These are phyloP conservation scores for Barbatosphaeria neglecta DNA, from an alignment of 495 filamentous ascomycete genomes.

Conservation along the genomic window DNA sequence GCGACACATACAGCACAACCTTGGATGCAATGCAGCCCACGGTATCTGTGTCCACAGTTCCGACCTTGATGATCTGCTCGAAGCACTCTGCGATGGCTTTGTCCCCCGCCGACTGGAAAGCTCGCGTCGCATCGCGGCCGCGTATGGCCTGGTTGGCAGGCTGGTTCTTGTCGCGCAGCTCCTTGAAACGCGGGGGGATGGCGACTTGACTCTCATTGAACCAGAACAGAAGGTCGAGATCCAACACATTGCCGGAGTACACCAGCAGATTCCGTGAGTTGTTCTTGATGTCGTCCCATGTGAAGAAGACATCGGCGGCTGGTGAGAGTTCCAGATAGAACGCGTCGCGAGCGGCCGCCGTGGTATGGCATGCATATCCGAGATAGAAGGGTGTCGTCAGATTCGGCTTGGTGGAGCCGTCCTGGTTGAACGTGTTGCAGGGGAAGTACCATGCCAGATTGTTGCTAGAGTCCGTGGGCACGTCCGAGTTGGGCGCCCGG, in stretches of 20 bases:
- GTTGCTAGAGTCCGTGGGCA: constrained; percentile 61
- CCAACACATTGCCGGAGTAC: constrained; percentile 87
- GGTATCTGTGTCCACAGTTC: constrained; percentile 88
- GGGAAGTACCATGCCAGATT: constrained; percentile 97
- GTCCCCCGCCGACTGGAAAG: constrained; percentile 64
- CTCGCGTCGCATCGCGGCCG: constrained; percentile 83
- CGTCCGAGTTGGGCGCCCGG: constrained; percentile 52
- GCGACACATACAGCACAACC: constrained; percentile 89
- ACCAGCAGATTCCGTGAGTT: constrained; percentile 77
- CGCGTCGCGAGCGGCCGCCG: constrained; percentile 45
- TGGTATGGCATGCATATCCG: constrained; percentile 89
- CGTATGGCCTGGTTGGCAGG: constrained; percentile 56
- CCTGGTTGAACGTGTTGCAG: constrained; percentile 82
- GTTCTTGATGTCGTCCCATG: constrained; percentile 91
- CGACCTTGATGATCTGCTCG: constrained; percentile 86
- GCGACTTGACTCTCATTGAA: constrained; percentile 78
- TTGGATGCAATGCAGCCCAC: constrained; percentile 96
- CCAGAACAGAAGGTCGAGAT: constrained; percentile 84
- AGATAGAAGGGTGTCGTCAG: constrained; percentile 59
- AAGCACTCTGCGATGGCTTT: constrained; percentile 78
- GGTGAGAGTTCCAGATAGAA: constrained; percentile 62
- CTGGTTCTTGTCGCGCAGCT: constrained; percentile 45
- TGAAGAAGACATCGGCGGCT: constrained; percentile 68
- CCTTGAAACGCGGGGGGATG: constrained; percentile 66
- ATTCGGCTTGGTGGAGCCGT: constrained; percentile 74